A percentile compares a stretch with the other conserved stretches of the same genome.
Conservation (phyloP, 106 monocot species). For the Dioscorea alata region DNA sequence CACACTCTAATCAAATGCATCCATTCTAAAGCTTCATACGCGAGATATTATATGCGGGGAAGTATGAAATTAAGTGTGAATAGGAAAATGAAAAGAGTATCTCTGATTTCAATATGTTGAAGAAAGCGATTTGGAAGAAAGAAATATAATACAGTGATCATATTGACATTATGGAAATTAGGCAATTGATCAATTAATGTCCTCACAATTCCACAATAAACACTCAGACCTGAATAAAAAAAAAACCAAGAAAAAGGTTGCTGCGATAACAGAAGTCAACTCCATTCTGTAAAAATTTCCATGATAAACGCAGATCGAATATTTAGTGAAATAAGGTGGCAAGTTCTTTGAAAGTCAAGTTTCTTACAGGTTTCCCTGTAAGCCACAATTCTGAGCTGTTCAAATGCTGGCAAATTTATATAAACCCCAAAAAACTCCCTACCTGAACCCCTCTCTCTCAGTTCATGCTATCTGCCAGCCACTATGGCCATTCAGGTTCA, state of each 20-base stretch:
- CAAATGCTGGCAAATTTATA: conserved; percentile 25
- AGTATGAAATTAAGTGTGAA: no score
- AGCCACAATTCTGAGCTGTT: conserved; percentile 17
- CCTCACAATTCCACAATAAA: background rate
- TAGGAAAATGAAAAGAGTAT: no score
- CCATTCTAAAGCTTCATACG: no score
- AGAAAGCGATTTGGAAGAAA: no score
- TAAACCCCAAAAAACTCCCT: background rate
- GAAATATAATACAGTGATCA: background rate
- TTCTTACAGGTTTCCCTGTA: conserved; percentile 1
- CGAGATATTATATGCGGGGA: no score
- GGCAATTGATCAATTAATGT: background rate
- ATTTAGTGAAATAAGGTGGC: background rate
- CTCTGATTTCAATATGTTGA: no score
- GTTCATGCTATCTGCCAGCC: background rate
- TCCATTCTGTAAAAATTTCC: background rate
- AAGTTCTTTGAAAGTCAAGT: background rate
- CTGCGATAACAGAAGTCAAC: conserved; percentile 18
- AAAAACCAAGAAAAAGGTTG: background rate
- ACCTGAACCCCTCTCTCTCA: conserved; percentile 2
- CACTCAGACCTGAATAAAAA: background rate
- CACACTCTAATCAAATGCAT: no score
- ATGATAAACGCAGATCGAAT: conserved; percentile 1
- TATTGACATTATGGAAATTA: background rate
- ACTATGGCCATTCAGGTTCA: conserved; percentile 15